Base-by-base conservation (phyloP, 1,284 basidiomycete genomes). In the Malassezia furfur region DNA sequence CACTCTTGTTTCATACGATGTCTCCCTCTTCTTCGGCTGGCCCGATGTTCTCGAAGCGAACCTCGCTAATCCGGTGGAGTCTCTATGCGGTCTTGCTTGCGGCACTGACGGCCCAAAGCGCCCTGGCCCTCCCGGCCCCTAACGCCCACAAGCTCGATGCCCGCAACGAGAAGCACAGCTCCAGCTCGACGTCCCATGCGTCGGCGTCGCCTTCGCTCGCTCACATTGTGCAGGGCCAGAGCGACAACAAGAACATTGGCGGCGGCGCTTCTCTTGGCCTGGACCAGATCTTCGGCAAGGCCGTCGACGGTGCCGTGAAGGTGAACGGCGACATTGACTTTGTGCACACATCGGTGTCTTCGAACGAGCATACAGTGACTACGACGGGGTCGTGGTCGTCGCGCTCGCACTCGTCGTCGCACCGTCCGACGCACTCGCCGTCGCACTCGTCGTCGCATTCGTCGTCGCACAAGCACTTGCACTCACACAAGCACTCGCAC, bases 1-100 rank as follows among this genome's bases (percentile, higher is more conserved):
- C 14, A 54, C 9, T 52, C 15, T 30, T 34, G 28, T 37, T 38
- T 25, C n/a, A 30, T 25, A 39, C 22, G 37, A 55, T 49, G 48
- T 35, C 46, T 32, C 19, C 31, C 17, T 34, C 35, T 2, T 17
- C 19, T 5, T 44, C 53, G 53, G 53, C 53, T 53, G 52, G 52
- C 48, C 44, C 52, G 52, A 52, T 14, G 15, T 37, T 21, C 19
- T 47, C 45, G 31, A 36, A 46, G 44, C 45, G 53, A 14, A 34
- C 34, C 36, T 40, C 48, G 11, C 32, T 56, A 19, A 21, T 56
- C 30, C 54, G 54, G 3, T 56, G 48, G 48, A 46, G 43, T 21
- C 25, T 56, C 10, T 11, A 47, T 11, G 54, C 49, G 3, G 12
- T 57, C 10, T 43, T 47, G 8, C 2, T 57, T 11, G 45, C 54